Percentiles rank a stretch among this genome's conserved stretches.
Evolutionary conservation across 164 flowering plant genomes (phyloP).

Genomic region (Chloranthus sessilifolius): DNA sequence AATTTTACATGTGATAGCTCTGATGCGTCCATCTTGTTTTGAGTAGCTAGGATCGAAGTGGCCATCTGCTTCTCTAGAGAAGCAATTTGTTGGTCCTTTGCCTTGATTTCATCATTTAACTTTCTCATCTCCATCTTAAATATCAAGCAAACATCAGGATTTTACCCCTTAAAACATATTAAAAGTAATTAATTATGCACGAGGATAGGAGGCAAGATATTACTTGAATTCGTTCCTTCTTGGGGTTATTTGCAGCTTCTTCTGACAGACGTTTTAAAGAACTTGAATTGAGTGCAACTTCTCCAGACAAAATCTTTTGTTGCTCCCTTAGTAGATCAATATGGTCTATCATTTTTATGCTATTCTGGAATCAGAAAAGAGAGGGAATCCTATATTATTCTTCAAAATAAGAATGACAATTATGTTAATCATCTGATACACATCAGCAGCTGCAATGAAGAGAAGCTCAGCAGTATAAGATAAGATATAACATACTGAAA

Average conservation of each 20-base stretch:
- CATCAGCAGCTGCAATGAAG: too few relatives aligned
- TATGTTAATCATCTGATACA: too few relatives aligned
- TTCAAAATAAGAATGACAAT: too few relatives aligned
- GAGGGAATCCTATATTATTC: too few relatives aligned
- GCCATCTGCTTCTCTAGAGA: slow-evolving; percentile 67
- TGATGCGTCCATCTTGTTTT: slow-evolving; percentile 36
- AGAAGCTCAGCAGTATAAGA: too few relatives aligned
- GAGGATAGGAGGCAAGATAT: slow-evolving; percentile 10
- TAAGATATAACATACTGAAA: too few relatives aligned
- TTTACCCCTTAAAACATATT: not conserved
- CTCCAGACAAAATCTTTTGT: slow-evolving; percentile 82
- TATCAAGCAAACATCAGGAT: slow-evolving; percentile 8
- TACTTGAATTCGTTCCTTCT: slow-evolving; percentile 67
- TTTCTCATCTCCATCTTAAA: slow-evolving; percentile 64
- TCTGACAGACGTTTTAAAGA: slow-evolving; percentile 71
- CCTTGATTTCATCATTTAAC: slow-evolving; percentile 61
- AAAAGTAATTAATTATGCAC: not conserved
- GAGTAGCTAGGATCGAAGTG: slow-evolving; percentile 35
- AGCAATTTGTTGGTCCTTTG: slow-evolving; percentile 69
- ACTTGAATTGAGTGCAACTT: slow-evolving; percentile 86
- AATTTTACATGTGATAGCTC: slow-evolving; percentile 59
- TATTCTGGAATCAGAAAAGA: slow-evolving; percentile 45
- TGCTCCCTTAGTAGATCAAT: slow-evolving; percentile 87
- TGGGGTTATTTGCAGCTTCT: slow-evolving; percentile 59
- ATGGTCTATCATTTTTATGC: slow-evolving; percentile 61